phyloP scores from a whole-genome alignment of 1,284 basidiomycete genomes.

The Austroboletus novae-zelandiae region DNA sequence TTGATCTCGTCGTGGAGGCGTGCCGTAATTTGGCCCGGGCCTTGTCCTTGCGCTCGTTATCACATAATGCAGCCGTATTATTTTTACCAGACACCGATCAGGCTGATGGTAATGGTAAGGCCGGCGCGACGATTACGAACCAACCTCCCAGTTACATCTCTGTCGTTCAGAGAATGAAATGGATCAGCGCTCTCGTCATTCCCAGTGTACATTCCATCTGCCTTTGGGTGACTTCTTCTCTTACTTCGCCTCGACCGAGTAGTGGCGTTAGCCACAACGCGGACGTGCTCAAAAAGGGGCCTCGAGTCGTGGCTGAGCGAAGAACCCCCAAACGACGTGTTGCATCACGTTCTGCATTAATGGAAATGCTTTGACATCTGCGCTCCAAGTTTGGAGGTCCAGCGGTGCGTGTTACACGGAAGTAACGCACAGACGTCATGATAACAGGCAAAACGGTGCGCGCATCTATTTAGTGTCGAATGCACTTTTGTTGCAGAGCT shows the following conservation, averaged over 20 bases:
- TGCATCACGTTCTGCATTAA: no score
- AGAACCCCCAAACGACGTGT: no score
- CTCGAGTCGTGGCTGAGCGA: no score
- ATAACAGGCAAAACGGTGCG: not conserved
- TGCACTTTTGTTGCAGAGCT: not conserved
- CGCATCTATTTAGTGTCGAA: not conserved
- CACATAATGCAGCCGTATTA: not conserved
- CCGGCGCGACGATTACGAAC: not conserved
- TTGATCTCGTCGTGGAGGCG: no score
- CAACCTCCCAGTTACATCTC: slow-evolving; percentile 1
- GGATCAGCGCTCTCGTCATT: not conserved
- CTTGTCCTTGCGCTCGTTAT: not conserved
- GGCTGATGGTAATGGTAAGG: not conserved
- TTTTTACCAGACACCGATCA: not conserved
- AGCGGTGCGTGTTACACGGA: not conserved
- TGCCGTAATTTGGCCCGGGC: not conserved
- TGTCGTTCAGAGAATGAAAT: not conserved
- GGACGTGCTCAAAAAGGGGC: no score
- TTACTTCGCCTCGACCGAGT: not conserved
- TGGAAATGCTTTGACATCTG: no score
- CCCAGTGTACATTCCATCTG: not conserved
- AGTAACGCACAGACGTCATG: not conserved
- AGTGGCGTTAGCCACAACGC: no score
- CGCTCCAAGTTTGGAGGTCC: no score
- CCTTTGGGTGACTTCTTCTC: not conserved